Conservation (phyloP, 2,329 filamentous ascomycete genomes). For the Sclerotiophoma versabilis region DNA sequence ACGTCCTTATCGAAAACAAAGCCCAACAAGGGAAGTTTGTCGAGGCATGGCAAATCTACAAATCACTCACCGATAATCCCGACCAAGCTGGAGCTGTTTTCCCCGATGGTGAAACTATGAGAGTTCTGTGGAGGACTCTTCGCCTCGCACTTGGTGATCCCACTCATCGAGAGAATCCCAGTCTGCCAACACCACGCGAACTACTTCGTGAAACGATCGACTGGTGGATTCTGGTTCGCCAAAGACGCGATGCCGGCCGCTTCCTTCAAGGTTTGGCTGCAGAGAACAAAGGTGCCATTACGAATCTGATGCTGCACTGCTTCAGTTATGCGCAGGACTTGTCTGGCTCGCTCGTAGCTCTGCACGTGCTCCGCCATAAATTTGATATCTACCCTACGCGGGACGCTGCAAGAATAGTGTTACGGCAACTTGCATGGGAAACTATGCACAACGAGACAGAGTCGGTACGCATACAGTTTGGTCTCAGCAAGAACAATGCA, state of each 20-base stretch:
- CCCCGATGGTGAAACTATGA: slow-evolving; percentile 39
- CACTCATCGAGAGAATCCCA: slow-evolving; percentile 22
- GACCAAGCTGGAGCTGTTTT: slow-evolving; percentile 31
- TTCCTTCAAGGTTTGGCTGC: slow-evolving; percentile 38
- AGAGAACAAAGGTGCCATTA: slow-evolving; percentile 32
- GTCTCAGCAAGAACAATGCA: slow-evolving; percentile 18
- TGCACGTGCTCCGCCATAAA: slow-evolving; percentile 37
- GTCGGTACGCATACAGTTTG: slow-evolving; percentile 23
- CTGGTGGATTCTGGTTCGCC: slow-evolving; percentile 38
- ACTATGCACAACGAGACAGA: slow-evolving; percentile 22
- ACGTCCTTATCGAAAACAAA: slow-evolving; percentile 41
- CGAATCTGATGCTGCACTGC: slow-evolving; percentile 42
- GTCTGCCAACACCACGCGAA: slow-evolving; percentile 41
- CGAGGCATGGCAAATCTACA: slow-evolving; percentile 41
- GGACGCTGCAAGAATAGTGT: slow-evolving; percentile 29
- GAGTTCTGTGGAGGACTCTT: slow-evolving; percentile 44
- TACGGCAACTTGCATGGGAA: slow-evolving; percentile 40
- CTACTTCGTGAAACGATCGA: slow-evolving; percentile 39
- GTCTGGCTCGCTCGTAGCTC: slow-evolving; percentile 43
- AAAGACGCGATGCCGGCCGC: slow-evolving; percentile 34
- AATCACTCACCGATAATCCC: slow-evolving; percentile 30
- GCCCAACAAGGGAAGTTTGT: slow-evolving; percentile 38
- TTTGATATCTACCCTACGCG: slow-evolving; percentile 39
- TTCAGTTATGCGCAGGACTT: slow-evolving; percentile 45
- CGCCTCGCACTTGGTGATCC: slow-evolving; percentile 37